These are phyloP conservation scores for Lactarius trivialis DNA, from an alignment of 768 basidiomycete genomes.

Conservation along the genomic window DNA sequence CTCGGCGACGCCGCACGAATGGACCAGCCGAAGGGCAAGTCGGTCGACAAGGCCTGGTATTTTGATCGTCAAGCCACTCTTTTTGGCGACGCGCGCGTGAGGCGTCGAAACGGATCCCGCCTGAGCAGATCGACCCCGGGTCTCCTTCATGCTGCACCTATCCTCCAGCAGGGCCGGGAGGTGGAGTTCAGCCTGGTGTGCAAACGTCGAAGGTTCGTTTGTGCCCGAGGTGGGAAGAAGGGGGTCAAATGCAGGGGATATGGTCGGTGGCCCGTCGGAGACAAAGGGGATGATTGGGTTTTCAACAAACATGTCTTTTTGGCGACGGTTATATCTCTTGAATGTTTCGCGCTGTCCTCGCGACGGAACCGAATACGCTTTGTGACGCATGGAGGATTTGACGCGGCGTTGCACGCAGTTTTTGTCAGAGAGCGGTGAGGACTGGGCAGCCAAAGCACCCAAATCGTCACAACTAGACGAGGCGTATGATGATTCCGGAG, in stretches of 20 bases:
- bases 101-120: neutral
- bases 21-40: conserved; percentile 6
- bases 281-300: neutral
- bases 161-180: neutral
- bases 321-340: neutral
- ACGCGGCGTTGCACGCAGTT: neutral
- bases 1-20: neutral
- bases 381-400: conserved; percentile 5
- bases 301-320: conserved; percentile 6
- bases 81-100: neutral
- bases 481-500: neutral
- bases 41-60: conserved; percentile 12
- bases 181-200: neutral
- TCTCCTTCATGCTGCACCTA: neutral
- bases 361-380: conserved; percentile 4
- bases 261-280: neutral
- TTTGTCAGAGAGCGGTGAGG: neutral
- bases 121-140: neutral
- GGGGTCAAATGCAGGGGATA: neutral
- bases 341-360: conserved; percentile 7
- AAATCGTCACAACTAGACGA: neutral
- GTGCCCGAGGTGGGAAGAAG: neutral
- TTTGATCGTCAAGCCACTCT: neutral
- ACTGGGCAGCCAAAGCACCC: neutral
- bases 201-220: neutral